A percentile compares a stretch with the other conserved stretches of the same genome.
phyloP scores from a whole-genome alignment of 2,329 filamentous ascomycete genomes.

The Helminthosporium solani region DNA sequence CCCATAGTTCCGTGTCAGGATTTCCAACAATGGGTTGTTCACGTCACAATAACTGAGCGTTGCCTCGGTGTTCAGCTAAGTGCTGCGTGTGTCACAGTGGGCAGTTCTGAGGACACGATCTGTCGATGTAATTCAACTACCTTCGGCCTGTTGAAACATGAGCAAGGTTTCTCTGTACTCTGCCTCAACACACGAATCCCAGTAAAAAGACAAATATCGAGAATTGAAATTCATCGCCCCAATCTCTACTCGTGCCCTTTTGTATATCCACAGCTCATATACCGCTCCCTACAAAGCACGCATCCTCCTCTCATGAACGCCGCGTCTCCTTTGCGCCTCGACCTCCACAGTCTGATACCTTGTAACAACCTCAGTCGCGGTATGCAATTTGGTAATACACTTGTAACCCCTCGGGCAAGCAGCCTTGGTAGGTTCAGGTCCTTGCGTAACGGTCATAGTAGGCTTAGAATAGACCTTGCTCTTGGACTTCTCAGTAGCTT shows the following conservation, averaged over 20 bases:
- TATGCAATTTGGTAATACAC: slow-evolving; percentile 8
- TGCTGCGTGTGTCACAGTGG: no score
- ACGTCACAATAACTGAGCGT: no score
- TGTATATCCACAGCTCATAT: not conserved
- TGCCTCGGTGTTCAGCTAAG: no score
- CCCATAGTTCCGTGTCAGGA: no score
- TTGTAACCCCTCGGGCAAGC: slow-evolving; percentile 8
- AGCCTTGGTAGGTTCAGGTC: slow-evolving; percentile 6
- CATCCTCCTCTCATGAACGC: not conserved
- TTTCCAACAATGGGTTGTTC: no score
- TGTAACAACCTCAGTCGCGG: not conserved
- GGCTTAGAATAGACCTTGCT: not conserved
- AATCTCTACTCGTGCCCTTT: not conserved
- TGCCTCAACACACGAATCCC: not conserved
- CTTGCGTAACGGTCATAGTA: not conserved
- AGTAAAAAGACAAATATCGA: not conserved
- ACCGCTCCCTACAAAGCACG: not conserved
- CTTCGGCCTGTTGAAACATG: no score
- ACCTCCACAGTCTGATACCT: not conserved
- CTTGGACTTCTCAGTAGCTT: not conserved
- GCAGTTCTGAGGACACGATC: no score
- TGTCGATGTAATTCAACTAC: no score
- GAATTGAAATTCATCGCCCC: slow-evolving; percentile 1
- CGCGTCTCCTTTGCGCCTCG: not conserved
- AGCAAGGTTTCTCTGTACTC: not conserved